Evolutionary conservation across 768 basidiomycete genomes (phyloP).

Genomic region (Coprinopsis sp.): DNA sequence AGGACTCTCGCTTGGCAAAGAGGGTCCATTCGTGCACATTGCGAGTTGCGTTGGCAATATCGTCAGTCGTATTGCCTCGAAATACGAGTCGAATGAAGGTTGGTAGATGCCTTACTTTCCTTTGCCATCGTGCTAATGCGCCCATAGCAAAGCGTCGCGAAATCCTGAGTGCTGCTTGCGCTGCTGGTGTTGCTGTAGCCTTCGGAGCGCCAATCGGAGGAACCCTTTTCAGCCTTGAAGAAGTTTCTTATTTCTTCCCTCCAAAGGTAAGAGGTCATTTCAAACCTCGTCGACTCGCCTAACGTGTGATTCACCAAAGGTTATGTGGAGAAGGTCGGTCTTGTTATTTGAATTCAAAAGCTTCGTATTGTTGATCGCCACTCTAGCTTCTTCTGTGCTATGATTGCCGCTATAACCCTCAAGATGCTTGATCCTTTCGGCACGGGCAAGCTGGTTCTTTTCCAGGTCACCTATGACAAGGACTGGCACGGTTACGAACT

Average conservation of each 20-base stretch:
- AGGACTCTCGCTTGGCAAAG: constrained; percentile 79
- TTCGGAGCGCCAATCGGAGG: constrained; percentile 97
- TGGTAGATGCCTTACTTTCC: constrained; percentile 10
- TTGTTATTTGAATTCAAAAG: constrained; percentile 18
- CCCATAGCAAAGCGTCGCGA: constrained; percentile 82
- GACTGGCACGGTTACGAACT: constrained; percentile 95
- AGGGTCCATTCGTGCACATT: constrained; percentile 81
- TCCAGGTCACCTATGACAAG: constrained; percentile 88
- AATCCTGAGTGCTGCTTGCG: constrained; percentile 91
- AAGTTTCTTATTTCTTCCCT: constrained; percentile 96
- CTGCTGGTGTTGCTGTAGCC: constrained; percentile 95
- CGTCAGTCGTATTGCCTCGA: constrained; percentile 74
- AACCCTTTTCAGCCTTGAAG: constrained; percentile 88
- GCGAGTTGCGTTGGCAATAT: constrained; percentile 93
- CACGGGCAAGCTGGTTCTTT: constrained; percentile 89
- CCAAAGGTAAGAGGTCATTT: constrained; percentile 56
- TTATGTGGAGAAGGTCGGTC: constrained; percentile 88
- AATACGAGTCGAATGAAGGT: constrained; percentile 98
- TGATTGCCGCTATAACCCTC: constrained; percentile 94
- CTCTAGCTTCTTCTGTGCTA: constrained; percentile 90
- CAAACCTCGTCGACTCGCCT: background rate
- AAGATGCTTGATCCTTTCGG: constrained; percentile 93
- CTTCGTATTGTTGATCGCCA: background rate
- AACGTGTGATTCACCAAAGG: constrained; percentile 31
- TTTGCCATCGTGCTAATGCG: background rate